Conservation (phyloP, 2,329 filamentous ascomycete genomes). For the Fusarium sp. region DNA sequence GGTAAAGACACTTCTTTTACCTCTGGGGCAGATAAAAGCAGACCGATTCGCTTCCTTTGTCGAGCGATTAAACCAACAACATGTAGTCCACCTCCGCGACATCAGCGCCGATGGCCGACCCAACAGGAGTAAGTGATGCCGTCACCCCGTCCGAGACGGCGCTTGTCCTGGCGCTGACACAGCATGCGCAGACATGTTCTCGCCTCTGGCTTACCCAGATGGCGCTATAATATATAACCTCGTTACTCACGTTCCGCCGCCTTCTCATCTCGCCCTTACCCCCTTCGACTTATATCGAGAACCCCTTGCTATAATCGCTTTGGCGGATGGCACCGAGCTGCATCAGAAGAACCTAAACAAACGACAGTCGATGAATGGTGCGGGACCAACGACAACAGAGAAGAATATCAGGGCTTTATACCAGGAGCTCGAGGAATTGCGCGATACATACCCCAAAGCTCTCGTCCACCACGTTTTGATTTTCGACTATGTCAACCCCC, state of each 20-base stretch:
- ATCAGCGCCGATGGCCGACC: slow-evolving; percentile 86
- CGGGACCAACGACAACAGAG: slow-evolving; percentile 63
- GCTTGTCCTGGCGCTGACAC: slow-evolving; percentile 43
- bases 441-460: slow-evolving; percentile 79
- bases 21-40: slow-evolving; percentile 85
- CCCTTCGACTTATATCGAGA: slow-evolving; percentile 94
- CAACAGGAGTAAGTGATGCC: slow-evolving; percentile 76
- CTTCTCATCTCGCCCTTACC: slow-evolving; percentile 80
- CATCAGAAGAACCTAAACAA: slow-evolving; percentile 65
- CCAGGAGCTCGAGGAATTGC: slow-evolving; percentile 76
- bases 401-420: slow-evolving; percentile 69
- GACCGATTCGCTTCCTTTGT: slow-evolving; percentile 84
- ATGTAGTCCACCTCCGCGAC: slow-evolving; percentile 86
- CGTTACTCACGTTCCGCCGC: slow-evolving; percentile 80
- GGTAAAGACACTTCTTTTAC: slow-evolving; percentile 87
- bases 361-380: slow-evolving; percentile 64
- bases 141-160: slow-evolving; percentile 2
- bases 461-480: slow-evolving; percentile 82
- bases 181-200: slow-evolving; percentile 82
- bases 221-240: slow-evolving; percentile 91
- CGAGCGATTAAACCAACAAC: slow-evolving; percentile 79
- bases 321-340: slow-evolving; percentile 84
- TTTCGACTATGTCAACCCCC: slow-evolving; percentile 74
- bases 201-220: slow-evolving; percentile 85
- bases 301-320: slow-evolving; percentile 82